Percentiles rank a stretch among this genome's conserved stretches.
Evolutionary conservation across 371 early-diverging fungal species (phyloP).

Genomic region (Rhizopus microsporus): DNA sequence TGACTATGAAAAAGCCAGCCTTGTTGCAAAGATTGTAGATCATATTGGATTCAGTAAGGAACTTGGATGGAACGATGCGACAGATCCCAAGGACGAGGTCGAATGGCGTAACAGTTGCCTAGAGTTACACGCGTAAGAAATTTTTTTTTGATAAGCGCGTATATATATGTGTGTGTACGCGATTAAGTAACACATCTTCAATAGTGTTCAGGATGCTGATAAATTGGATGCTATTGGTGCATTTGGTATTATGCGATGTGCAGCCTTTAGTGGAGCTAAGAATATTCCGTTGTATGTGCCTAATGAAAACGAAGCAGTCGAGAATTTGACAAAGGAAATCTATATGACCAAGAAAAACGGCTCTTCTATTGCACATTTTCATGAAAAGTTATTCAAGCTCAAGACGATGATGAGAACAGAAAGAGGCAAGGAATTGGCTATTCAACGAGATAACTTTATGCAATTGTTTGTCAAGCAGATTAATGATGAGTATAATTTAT

Average conservation of each 20-base stretch:
- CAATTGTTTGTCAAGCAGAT: conserved; percentile 51
- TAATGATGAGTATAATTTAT: conserved; percentile 44
- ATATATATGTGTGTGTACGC: too few species aligned
- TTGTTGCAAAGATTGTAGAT: conserved; percentile 63
- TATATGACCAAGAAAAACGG: conserved; percentile 51
- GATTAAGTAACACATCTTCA: neutral
- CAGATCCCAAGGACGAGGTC: conserved; percentile 30
- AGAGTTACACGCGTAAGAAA: conserved; percentile 62
- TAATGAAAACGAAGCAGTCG: conserved; percentile 35
- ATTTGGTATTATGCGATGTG: conserved; percentile 73
- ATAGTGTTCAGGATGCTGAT: conserved; percentile 81
- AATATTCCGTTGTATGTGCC: conserved; percentile 64
- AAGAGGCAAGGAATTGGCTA: conserved; percentile 53
- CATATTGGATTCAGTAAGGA: conserved; percentile 78
- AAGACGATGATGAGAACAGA: conserved; percentile 62
- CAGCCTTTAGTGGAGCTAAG: conserved; percentile 72
- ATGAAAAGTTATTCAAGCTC: conserved; percentile 68
- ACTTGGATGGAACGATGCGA: conserved; percentile 52
- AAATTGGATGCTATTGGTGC: conserved; percentile 84
- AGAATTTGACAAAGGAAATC: conserved; percentile 57
- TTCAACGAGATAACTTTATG: conserved; percentile 58
- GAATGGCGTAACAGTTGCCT: conserved; percentile 59
- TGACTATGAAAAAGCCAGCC: conserved; percentile 38
- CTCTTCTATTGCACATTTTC: conserved; percentile 69
- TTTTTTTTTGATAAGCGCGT: neutral